Percentiles rank a stretch among this genome's conserved stretches.
phyloP scores from a whole-genome alignment of 2,329 filamentous ascomycete genomes.

The Monilinia aucupariae region DNA sequence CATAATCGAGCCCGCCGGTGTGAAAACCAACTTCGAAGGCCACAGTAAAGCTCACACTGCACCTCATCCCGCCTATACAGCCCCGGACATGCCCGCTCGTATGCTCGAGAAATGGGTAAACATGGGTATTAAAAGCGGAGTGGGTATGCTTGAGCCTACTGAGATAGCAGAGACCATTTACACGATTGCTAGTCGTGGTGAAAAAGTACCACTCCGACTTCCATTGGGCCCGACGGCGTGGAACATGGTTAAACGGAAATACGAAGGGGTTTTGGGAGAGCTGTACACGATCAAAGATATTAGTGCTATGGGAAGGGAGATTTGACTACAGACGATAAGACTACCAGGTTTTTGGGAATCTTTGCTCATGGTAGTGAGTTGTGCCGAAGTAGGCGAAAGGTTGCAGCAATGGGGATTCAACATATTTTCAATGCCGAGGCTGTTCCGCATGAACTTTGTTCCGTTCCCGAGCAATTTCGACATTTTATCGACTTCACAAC shows the following conservation, averaged over 20 bases:
- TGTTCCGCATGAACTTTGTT: neutral
- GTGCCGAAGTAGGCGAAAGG: neutral
- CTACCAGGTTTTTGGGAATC: neutral
- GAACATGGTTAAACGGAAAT: slow-evolving; percentile 27
- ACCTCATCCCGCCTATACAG: slow-evolving; percentile 29
- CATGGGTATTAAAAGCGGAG: slow-evolving; percentile 22
- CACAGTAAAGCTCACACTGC: slow-evolving; percentile 34
- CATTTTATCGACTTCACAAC: neutral
- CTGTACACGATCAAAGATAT: slow-evolving; percentile 24
- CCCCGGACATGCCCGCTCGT: slow-evolving; percentile 35
- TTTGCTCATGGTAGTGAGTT: neutral
- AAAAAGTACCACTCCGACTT: slow-evolving; percentile 30
- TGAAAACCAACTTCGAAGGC: slow-evolving; percentile 39
- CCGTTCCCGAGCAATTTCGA: neutral
- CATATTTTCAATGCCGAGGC: neutral
- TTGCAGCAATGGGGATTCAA: neutral
- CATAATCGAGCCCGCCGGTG: slow-evolving; percentile 40
- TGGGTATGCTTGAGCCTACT: slow-evolving; percentile 24
- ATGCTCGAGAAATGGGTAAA: slow-evolving; percentile 27
- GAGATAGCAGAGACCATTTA: slow-evolving; percentile 27
- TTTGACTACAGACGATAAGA: neutral
- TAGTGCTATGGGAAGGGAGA: slow-evolving; percentile 14
- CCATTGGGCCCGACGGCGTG: slow-evolving; percentile 26
- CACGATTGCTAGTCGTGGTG: slow-evolving; percentile 22
- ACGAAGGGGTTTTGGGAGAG: slow-evolving; percentile 21